Evolutionary conservation across 306 rosid species (phyloP), one percentile per base, ranked within the genome.

Genomic region (Dalbergia cochinchinensis): DNA sequence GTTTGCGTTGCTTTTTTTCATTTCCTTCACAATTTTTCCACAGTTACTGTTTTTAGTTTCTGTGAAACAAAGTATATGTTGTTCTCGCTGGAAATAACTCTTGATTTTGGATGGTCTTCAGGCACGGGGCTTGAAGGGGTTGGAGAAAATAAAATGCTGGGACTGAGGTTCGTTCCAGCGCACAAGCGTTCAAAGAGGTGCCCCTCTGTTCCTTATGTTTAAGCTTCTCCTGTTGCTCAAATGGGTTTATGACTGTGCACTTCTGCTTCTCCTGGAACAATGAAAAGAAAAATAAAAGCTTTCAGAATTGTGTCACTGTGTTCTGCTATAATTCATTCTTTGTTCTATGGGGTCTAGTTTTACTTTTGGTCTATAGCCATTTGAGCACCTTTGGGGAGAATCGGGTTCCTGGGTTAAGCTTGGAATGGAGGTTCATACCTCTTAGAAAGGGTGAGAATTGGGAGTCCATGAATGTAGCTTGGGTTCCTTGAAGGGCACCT

Each of bases 171-270:
- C 54, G 73, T 76, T 72, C 65, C 94, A 72, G 76, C 39, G 66
- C 97, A 85, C 85, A 90, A 81, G 78, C 93, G 92, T 78, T 92
- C 94, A 20, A 85, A 85, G 88, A 95, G 99, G 98, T 91, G 64
- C 45, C 79, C 70, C 13, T 80, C 76, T 57, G 34, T 47, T 76
- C 58, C 54, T 42, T 34, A 4, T 55, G 73, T 59, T 18, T 57
- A 26, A 11, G 33, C 9, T 74, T 76, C 67, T 65, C 16, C 35
- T 85, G 79, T 75, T 70, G n/a, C 53, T 42, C 37, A 69, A 76
- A 79, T 82, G 64, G 55, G 35, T 71, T 85, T 20, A 70, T 72
- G 72, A 37, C 44, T 35, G 4, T 31, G n/a, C 11, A 50, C 33
- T 61, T 10, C 68, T 60, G 31, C 3, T 57, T 50, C 11, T 77